phyloP scores from a whole-genome alignment of 768 basidiomycete species.

The Suillus placidus region DNA sequence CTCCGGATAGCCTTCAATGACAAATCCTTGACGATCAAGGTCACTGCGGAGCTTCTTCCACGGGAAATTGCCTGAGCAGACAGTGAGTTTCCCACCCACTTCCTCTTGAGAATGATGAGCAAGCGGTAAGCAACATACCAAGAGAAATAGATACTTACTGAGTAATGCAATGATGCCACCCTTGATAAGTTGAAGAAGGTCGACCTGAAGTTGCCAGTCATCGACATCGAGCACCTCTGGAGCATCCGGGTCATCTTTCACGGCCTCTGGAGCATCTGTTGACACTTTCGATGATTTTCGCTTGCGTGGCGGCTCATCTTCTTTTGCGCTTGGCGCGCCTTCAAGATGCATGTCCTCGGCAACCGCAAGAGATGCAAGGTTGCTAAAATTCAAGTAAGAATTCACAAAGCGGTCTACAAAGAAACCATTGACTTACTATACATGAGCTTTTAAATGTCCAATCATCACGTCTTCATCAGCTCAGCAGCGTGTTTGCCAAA shows the following conservation, averaged over 20 bases:
- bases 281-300: neutral
- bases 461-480: neutral
- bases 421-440: neutral
- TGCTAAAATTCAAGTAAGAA: too few relatives aligned
- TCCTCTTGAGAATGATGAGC: neutral
- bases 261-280: neutral
- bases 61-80: constrained; percentile 1
- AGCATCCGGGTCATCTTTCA: neutral
- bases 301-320: neutral
- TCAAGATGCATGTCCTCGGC: too few relatives aligned
- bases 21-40: constrained; percentile 5
- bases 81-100: neutral
- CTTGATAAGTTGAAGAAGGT: neutral
- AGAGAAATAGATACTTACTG: neutral
- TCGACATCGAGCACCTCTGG: neutral
- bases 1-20: neutral
- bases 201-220: neutral
- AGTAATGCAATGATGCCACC: neutral
- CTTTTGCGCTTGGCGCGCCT: neutral
- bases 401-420: too few relatives aligned
- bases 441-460: neutral
- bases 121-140: neutral
- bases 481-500: neutral
- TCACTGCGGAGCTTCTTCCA: constrained; percentile 1
- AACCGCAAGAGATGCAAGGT: too few relatives aligned